Conservation (phyloP, 2,329 filamentous ascomycete species). For the Calonectria henricotiae region DNA sequence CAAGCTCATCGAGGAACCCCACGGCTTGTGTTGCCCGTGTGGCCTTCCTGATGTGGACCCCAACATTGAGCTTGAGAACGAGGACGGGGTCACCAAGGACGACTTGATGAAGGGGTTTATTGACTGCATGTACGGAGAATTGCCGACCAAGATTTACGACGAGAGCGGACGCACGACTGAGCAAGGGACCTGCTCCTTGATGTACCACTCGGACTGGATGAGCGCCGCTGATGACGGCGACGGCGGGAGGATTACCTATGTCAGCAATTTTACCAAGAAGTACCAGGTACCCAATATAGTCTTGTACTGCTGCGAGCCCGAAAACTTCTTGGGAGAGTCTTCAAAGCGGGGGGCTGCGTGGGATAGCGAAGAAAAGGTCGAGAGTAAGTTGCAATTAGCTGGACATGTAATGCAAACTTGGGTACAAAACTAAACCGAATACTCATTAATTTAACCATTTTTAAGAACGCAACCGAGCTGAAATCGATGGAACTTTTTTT, state of each 20-base stretch:
- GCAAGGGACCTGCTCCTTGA: neutral
- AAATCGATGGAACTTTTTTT: neutral
- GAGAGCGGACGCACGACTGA: neutral
- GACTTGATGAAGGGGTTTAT: constrained; percentile 29
- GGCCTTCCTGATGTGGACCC: constrained; percentile 25
- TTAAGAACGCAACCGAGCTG: too few relatives aligned
- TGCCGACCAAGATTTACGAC: constrained; percentile 19
- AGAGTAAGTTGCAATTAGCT: neutral
- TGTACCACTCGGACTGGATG: constrained; percentile 29
- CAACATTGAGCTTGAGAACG: constrained; percentile 27
- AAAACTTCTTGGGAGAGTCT: neutral
- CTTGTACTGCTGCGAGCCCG: constrained; percentile 28
- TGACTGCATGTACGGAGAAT: constrained; percentile 28
- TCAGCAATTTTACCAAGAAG: neutral
- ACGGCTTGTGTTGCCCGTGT: constrained; percentile 24
- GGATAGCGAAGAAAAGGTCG: neutral
- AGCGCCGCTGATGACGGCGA: neutral
- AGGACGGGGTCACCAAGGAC: constrained; percentile 31
- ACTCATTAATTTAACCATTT: too few relatives aligned
- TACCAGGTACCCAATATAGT: constrained; percentile 25
- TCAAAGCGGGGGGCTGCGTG: neutral
- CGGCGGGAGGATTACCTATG: constrained; percentile 2
- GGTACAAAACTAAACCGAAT: too few relatives aligned
- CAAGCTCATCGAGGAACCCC: constrained; percentile 15
- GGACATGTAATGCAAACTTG: too few relatives aligned